phyloP scores from a whole-genome alignment of 345 rosid species.

The Stellera chamaejasme region DNA sequence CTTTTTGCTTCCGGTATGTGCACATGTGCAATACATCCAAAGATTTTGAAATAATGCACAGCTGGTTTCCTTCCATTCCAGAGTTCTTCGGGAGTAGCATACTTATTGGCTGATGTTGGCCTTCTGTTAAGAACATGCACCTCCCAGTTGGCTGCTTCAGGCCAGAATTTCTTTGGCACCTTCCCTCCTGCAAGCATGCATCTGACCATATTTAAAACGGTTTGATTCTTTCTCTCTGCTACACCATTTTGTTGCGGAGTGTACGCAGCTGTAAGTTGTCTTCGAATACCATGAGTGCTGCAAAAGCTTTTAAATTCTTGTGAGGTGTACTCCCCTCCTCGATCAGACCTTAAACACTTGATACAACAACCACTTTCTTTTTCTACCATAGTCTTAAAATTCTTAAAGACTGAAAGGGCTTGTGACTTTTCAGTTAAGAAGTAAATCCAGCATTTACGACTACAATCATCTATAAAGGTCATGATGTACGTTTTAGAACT shows the following conservation, averaged over 20 bases:
- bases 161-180: conserved; percentile 7
- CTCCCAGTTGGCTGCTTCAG: conserved; percentile 6
- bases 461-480: conserved; percentile 15
- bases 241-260: conserved; percentile 11
- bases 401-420: neutral
- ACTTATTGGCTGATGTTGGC: neutral
- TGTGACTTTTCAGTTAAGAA: conserved; percentile 4
- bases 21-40: conserved; percentile 7
- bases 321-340: neutral
- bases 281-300: too few relatives aligned
- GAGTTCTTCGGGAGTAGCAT: neutral
- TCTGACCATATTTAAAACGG: conserved; percentile 14
- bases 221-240: neutral
- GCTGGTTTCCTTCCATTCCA: conserved; percentile 8
- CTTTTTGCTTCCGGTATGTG: conserved; percentile 1
- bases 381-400: neutral
- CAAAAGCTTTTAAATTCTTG: too few relatives aligned
- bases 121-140: conserved; percentile 7
- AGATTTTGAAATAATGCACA: neutral
- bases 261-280: neutral
- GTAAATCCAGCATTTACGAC: conserved; percentile 12
- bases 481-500: conserved; percentile 12
- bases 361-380: neutral
- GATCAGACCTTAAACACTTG: neutral
- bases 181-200: neutral